Percentiles rank a stretch among this genome's conserved stretches.
Evolutionary conservation across 169 alveolate species (phyloP).

Genomic region (Eimeria praecox): DNA sequence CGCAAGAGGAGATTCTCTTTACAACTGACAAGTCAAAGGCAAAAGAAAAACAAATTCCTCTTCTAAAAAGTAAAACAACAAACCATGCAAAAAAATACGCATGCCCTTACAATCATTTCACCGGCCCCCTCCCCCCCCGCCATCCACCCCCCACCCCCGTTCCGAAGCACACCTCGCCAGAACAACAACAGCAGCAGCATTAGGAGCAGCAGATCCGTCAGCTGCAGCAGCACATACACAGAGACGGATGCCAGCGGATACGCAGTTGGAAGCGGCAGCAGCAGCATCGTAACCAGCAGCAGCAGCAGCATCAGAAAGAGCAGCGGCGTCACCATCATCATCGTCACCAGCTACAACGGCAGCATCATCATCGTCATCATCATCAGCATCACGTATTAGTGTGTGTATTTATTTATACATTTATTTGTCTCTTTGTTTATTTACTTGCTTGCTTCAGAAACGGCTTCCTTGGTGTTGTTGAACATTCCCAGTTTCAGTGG

Average conservation of each 20-base stretch:
- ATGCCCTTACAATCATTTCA: too few relatives aligned
- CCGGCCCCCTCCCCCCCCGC: too few relatives aligned
- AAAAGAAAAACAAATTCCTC: conserved; percentile 6
- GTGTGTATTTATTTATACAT: not conserved
- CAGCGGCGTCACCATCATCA: not conserved
- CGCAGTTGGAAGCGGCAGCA: not conserved
- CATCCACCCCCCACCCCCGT: too few relatives aligned
- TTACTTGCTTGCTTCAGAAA: not conserved
- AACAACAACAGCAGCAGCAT: not conserved
- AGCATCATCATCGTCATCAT: not conserved
- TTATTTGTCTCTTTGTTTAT: not conserved
- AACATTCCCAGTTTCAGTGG: conserved; percentile 88
- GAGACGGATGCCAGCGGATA: too few relatives aligned
- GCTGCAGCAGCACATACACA: conserved; percentile 5
- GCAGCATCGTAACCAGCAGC: not conserved
- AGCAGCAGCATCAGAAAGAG: not conserved
- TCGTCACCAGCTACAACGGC: not conserved
- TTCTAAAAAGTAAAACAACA: conserved; percentile 6
- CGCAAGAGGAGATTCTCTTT: conserved; percentile 49
- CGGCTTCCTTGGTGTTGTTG: conserved; percentile 84
- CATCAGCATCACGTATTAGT: not conserved
- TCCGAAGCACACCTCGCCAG: too few relatives aligned
- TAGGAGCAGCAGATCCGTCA: not conserved
- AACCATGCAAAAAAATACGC: too few relatives aligned
- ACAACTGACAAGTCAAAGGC: conserved; percentile 19